Conservation (phyloP, 2,329 filamentous ascomycete genomes). For the Colletotrichum phormii region DNA sequence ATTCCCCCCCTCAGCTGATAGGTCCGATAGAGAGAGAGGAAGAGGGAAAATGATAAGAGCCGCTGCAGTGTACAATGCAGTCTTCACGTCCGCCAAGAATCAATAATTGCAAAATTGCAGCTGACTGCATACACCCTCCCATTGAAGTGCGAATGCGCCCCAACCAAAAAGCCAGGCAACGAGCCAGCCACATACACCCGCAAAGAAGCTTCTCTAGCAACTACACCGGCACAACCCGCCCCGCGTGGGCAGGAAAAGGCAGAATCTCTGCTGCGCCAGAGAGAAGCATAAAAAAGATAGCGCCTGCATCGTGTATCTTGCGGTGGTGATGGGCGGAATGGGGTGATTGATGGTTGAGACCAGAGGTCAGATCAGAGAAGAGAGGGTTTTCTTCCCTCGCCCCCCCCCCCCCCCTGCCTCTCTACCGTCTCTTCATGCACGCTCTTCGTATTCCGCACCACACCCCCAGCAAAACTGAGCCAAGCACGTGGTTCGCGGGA, state of each 20-base stretch:
- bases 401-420: no score
- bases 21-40: not conserved
- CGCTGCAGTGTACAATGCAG: not conserved
- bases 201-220: not conserved
- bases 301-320: no score
- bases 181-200: not conserved
- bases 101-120: not conserved
- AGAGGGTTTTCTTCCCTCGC: no score
- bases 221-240: not conserved
- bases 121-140: not conserved
- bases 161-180: not conserved
- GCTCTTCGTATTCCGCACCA: conserved; percentile 9
- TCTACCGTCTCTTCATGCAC: not conserved
- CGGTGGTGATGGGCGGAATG: no score
- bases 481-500: not conserved
- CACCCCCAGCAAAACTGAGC: not conserved
- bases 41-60: not conserved
- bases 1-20: not conserved
- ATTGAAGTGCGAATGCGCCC: not conserved
- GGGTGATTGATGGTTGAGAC: no score
- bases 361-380: no score
- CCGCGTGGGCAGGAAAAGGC: not conserved
- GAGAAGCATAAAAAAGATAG: not conserved
- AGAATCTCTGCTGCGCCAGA: not conserved
- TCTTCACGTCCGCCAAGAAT: not conserved